A percentile compares a stretch with the other conserved stretches of the same genome.
Conservation (phyloP, 768 basidiomycete species). For the Phlegmacium glaucopus region DNA sequence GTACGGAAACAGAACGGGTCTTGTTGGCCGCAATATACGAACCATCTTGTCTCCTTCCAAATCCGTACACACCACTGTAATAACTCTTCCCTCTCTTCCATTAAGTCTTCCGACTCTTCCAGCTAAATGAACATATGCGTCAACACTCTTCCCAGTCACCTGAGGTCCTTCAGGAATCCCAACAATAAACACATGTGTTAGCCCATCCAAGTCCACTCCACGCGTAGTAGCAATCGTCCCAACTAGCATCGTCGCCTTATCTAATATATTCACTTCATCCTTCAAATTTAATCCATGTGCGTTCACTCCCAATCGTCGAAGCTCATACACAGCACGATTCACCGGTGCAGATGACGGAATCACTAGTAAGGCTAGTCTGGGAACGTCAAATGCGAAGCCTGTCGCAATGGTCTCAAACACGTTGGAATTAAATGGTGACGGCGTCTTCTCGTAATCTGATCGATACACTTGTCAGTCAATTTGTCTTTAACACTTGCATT, state of each 20-base stretch:
- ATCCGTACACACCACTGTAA: conserved; percentile 52
- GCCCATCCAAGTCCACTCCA: conserved; percentile 66
- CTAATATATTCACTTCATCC: conserved; percentile 42
- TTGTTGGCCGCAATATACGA: conserved; percentile 41
- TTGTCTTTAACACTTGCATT: conserved; percentile 3
- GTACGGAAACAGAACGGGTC: conserved; percentile 44
- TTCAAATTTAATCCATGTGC: conserved; percentile 59
- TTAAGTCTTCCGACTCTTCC: conserved; percentile 72
- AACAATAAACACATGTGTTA: conserved; percentile 74
- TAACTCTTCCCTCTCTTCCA: conserved; percentile 60
- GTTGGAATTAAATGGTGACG: conserved; percentile 53
- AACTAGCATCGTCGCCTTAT: conserved; percentile 57
- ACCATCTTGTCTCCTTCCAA: conserved; percentile 35
- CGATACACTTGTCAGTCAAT: conserved; percentile 13
- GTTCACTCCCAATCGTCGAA: conserved; percentile 63
- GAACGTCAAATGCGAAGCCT: conserved; percentile 71
- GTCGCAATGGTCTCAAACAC: conserved; percentile 67
- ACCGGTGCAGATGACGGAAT: conserved; percentile 61
- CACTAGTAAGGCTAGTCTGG: conserved; percentile 63
- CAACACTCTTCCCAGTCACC: conserved; percentile 41
- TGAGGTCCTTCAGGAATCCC: conserved; percentile 50
- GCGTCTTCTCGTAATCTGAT: conserved; percentile 41
- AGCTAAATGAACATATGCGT: conserved; percentile 66
- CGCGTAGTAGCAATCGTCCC: conserved; percentile 67
- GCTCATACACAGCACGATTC: conserved; percentile 59